phyloP scores from a whole-genome alignment of 148 eudicot genomes.

The Diospyros kaki region DNA sequence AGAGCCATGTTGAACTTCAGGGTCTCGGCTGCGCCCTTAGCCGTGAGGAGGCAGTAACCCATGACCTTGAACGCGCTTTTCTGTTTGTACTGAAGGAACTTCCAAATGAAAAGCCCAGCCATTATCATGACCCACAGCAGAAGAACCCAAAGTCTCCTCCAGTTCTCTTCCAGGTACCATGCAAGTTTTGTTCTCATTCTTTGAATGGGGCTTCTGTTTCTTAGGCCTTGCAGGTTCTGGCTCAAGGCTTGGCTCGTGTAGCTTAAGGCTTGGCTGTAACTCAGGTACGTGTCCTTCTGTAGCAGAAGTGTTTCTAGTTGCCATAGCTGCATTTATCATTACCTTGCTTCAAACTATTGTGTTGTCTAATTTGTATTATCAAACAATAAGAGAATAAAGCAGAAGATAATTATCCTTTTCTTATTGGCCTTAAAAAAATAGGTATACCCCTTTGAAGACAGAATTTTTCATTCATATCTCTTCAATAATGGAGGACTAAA shows the following conservation, averaged over 20 bases:
- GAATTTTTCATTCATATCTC: too few relatives aligned
- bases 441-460: too few relatives aligned
- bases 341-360: neutral
- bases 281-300: conserved; percentile 88
- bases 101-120: conserved; percentile 81
- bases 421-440: too few relatives aligned
- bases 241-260: conserved; percentile 91
- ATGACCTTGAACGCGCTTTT: conserved; percentile 70
- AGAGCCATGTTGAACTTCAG: conserved; percentile 92
- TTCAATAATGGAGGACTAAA: too few relatives aligned
- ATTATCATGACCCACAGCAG: conserved; percentile 70
- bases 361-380: too few relatives aligned
- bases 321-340: conserved; percentile 69
- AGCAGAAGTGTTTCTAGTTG: conserved; percentile 92
- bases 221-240: conserved; percentile 82
- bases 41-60: conserved; percentile 92
- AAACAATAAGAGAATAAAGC: too few relatives aligned
- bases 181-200: conserved; percentile 49
- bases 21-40: conserved; percentile 98
- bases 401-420: too few relatives aligned
- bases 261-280: conserved; percentile 95
- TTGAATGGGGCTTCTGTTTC: conserved; percentile 48
- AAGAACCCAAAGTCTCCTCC: conserved; percentile 85
- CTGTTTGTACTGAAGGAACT: conserved; percentile 73
- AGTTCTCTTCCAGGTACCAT: conserved; percentile 71